Evolutionary conservation across 2,329 filamentous ascomycete genomes (phyloP).

Genomic region (Epichloe gansuensis): DNA sequence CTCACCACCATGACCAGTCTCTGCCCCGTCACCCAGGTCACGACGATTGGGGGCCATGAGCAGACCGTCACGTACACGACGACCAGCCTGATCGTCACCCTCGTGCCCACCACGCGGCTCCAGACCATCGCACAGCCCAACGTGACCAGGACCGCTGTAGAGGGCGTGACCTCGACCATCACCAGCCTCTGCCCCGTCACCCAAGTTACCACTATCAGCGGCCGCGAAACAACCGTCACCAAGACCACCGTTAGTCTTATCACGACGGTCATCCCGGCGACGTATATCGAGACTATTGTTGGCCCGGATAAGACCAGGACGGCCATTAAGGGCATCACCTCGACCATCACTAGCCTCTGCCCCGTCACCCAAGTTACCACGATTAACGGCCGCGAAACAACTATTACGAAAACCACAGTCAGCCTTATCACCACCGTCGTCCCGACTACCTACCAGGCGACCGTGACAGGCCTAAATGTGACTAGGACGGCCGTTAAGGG

Average conservation of each 20-base stretch:
- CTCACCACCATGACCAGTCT: conserved; percentile 29
- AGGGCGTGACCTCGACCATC: conserved; percentile 24
- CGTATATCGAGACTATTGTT: conserved; percentile 17
- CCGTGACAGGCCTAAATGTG: conserved; percentile 18
- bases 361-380: conserved; percentile 26
- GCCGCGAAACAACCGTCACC: conserved; percentile 11
- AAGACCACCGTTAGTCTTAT: conserved; percentile 13
- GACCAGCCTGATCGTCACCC: conserved; percentile 13
- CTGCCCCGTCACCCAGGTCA: conserved; percentile 24
- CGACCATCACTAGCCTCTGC: conserved; percentile 29
- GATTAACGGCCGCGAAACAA: conserved; percentile 11
- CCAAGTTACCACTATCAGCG: conserved; percentile 19
- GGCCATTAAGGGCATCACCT: conserved; percentile 21
- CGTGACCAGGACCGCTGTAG: conserved; percentile 19
- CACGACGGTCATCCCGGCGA: conserved; percentile 17
- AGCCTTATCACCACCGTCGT: conserved; percentile 15
- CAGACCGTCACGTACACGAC: conserved; percentile 11
- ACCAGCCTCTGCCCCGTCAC: conserved; percentile 32
- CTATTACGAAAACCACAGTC: conserved; percentile 13
- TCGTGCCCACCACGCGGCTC: conserved; percentile 17
- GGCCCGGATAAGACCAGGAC: conserved; percentile 21
- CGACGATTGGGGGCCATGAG: conserved; percentile 7
- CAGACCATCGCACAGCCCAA: conserved; percentile 19
- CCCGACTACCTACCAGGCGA: conserved; percentile 17
- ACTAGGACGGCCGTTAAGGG: conserved; percentile 21